Evolutionary conservation across 495 filamentous ascomycete genomes (phyloP).

Genomic region (Alectoria sarmentosa): DNA sequence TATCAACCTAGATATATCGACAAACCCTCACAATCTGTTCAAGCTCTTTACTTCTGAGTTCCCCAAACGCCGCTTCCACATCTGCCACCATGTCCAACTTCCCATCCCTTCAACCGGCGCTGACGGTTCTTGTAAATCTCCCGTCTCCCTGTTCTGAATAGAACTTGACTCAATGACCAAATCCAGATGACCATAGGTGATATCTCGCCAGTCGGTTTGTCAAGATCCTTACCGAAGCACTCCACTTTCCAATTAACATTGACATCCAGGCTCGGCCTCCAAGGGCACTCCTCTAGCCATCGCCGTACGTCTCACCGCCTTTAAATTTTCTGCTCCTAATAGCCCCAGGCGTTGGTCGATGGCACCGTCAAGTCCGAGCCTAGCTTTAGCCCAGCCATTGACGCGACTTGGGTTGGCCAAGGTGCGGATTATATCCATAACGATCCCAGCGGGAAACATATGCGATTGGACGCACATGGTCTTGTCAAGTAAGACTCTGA

Average conservation of each 20-base stretch:
- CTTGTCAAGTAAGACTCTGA: conserved; percentile 35
- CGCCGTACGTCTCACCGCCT: conserved; percentile 25
- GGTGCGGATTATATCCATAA: conserved; percentile 48
- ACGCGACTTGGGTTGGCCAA: conserved; percentile 41
- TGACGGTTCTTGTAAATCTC: conserved; percentile 36
- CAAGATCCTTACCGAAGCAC: not conserved
- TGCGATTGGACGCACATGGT: conserved; percentile 46
- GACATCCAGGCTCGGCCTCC: conserved; percentile 18
- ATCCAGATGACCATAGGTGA: conserved; percentile 27
- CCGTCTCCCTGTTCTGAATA: not conserved
- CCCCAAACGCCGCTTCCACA: not conserved
- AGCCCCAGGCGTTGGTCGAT: conserved; percentile 37
- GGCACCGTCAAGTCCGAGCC: conserved; percentile 39
- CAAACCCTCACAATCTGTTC: not conserved
- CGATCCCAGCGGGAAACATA: conserved; percentile 40
- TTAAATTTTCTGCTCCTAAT: not conserved
- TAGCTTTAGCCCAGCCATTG: conserved; percentile 37
- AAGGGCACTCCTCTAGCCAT: conserved; percentile 28
- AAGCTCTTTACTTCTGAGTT: not conserved
- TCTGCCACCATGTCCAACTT: conserved; percentile 24
- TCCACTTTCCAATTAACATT: not conserved
- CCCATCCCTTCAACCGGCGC: conserved; percentile 39
- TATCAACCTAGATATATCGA: not conserved
- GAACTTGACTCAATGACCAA: not conserved
- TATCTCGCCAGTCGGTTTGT: conserved; percentile 21